Conservation (phyloP, 768 basidiomycete species). For the Dendrothele bispora region DNA sequence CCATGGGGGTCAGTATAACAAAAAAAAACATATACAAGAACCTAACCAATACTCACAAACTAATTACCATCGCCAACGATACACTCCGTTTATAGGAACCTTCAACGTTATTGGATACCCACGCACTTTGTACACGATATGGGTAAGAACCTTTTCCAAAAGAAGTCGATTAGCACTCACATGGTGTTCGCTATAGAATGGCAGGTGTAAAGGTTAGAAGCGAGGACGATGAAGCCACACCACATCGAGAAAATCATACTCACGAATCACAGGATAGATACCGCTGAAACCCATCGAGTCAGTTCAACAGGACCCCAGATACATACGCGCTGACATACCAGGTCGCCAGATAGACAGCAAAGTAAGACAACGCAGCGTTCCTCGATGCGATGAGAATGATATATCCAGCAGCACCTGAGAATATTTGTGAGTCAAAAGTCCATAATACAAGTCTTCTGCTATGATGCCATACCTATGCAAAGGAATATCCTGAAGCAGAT, state of each 20-base stretch:
- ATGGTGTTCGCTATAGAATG: constrained; percentile 53
- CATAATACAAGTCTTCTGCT: neutral
- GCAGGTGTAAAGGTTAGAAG: neutral
- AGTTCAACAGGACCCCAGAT: neutral
- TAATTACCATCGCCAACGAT: constrained; percentile 67
- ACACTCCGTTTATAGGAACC: constrained; percentile 78
- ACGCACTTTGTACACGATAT: constrained; percentile 36
- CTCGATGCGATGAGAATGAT: constrained; percentile 68
- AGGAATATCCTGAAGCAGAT: constrained; percentile 30
- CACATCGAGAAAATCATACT: constrained; percentile 23
- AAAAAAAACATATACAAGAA: neutral
- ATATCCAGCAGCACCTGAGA: constrained; percentile 58
- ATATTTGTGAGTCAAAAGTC: neutral
- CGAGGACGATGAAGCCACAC: neutral
- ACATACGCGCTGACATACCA: constrained; percentile 23
- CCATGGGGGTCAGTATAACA: neutral
- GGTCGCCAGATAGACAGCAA: constrained; percentile 71
- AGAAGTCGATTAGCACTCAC: too few species aligned
- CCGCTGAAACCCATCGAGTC: constrained; percentile 39
- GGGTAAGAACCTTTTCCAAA: too few species aligned
- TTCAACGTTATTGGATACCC: constrained; percentile 72
- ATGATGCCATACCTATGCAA: constrained; percentile 29
- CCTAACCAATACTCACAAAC: constrained; percentile 46
- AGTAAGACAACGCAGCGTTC: constrained; percentile 65
- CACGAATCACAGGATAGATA: constrained; percentile 73